Conservation (phyloP, 2,329 filamentous ascomycete species). For the Sphaerulina musiva region DNA sequence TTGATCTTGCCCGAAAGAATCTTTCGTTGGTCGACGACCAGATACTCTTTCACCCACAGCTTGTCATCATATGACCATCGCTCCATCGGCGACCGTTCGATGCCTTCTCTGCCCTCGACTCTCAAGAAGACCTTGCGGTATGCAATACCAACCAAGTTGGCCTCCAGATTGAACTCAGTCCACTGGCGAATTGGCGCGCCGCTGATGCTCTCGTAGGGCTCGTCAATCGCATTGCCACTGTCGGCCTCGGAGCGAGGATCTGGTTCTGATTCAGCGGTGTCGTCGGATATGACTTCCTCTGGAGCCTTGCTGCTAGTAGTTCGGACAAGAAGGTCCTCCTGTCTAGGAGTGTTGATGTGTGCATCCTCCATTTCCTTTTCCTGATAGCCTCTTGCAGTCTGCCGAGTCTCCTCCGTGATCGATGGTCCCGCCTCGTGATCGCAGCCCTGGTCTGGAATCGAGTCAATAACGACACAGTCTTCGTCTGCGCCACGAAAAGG, state of each 20-base stretch:
- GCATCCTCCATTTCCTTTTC: not conserved
- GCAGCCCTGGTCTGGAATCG: not conserved
- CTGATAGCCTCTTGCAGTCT: not conserved
- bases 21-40: not conserved
- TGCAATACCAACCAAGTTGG: conserved; percentile 1
- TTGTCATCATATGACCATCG: not conserved
- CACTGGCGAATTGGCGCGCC: conserved; percentile 1
- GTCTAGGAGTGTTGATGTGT: not conserved
- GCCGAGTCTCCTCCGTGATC: not conserved
- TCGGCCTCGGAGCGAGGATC: not conserved
- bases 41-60: not conserved
- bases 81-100: not conserved
- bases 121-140: not conserved
- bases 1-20: not conserved
- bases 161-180: not conserved
- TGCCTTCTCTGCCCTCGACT: not conserved
- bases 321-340: not conserved
- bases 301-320: not conserved
- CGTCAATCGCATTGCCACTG: not conserved
- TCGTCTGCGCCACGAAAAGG: no score
- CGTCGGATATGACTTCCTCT: not conserved
- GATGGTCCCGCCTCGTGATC: not conserved
- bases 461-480: not conserved
- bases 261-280: not conserved
- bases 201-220: not conserved